Conservation (phyloP, 768 basidiomycete genomes). For the Russula sp. region DNA sequence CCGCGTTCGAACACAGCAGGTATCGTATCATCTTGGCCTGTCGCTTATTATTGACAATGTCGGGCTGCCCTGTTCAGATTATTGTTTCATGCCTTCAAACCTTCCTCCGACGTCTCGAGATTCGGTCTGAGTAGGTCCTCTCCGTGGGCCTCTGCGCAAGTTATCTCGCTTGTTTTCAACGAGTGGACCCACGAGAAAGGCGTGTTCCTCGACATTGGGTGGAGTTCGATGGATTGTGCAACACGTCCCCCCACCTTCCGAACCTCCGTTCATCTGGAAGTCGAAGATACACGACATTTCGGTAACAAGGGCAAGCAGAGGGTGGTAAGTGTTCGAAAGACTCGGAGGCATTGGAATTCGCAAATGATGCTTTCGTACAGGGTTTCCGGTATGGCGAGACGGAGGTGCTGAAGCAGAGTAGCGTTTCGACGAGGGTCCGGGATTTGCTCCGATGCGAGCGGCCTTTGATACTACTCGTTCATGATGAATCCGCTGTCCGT, state of each 20-base stretch:
- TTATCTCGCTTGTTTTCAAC: slow-evolving; percentile 20
- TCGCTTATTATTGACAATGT: background rate
- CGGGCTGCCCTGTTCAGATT: slow-evolving; percentile 6
- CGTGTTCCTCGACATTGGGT: slow-evolving; percentile 21
- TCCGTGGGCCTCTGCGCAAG: slow-evolving; percentile 1
- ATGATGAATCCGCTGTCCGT: slow-evolving; percentile 7
- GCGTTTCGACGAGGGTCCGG: slow-evolving; percentile 2
- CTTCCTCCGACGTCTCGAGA: slow-evolving; percentile 3
- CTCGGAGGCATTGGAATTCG: background rate
- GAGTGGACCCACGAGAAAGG: slow-evolving; percentile 18
- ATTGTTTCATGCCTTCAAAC: slow-evolving; percentile 15
- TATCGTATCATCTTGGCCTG: background rate
- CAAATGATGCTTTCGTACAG: background rate
- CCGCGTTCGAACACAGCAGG: slow-evolving; percentile 20
- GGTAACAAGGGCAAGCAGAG: slow-evolving; percentile 15
- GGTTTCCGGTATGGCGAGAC: slow-evolving; percentile 10
- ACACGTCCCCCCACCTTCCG: slow-evolving; percentile 8
- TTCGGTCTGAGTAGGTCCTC: slow-evolving; percentile 16
- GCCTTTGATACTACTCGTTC: slow-evolving; percentile 17
- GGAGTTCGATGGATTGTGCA: slow-evolving; percentile 9
- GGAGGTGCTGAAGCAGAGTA: slow-evolving; percentile 10
- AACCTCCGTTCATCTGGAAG: slow-evolving; percentile 14
- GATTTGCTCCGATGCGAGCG: slow-evolving; percentile 8
- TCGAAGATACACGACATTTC: slow-evolving; percentile 10
- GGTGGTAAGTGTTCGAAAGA: slow-evolving; percentile 7